phyloP scores from a whole-genome alignment of 768 basidiomycete genomes.

The Lactarius hatsudake region DNA sequence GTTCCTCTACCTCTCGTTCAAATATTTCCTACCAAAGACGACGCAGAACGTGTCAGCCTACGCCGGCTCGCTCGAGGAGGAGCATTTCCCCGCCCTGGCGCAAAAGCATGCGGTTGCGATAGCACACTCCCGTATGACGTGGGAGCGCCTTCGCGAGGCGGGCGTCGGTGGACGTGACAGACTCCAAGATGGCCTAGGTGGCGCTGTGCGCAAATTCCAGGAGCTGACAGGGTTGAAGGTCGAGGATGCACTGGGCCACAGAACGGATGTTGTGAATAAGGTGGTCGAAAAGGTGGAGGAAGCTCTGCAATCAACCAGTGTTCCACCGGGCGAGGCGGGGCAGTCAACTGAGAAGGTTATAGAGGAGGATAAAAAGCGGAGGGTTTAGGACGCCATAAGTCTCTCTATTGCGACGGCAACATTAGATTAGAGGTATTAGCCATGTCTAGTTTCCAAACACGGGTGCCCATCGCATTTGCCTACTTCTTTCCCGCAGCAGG shows the following conservation, averaged over 20 bases:
- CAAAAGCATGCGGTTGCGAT: constrained; percentile 64
- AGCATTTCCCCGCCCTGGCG: constrained; percentile 65
- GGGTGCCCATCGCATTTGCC: background rate
- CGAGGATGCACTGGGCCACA: constrained; percentile 19
- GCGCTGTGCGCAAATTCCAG: constrained; percentile 56
- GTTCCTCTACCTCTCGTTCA: constrained; percentile 63
- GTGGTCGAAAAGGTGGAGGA: constrained; percentile 27
- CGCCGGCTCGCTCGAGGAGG: constrained; percentile 65
- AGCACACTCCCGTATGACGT: constrained; percentile 57
- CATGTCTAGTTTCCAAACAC: constrained; percentile 13
- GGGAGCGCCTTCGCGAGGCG: constrained; percentile 54
- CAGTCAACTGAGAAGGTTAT: constrained; percentile 1
- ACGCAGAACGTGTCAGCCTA: constrained; percentile 65
- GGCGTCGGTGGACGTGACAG: constrained; percentile 46
- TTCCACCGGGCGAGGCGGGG: background rate
- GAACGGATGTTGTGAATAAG: constrained; percentile 5
- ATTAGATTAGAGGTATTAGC: constrained; percentile 20
- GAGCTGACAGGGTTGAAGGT: constrained; percentile 66
- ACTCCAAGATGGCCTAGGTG: constrained; percentile 44
- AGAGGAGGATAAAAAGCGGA: background rate
- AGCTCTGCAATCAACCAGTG: constrained; percentile 1
- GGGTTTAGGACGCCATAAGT: background rate
- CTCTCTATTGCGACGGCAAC: background rate
- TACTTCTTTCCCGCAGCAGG: constrained; percentile 4
- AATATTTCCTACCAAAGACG: constrained; percentile 87